Conservation (phyloP, 148 eudicot species). For the Nyssa sinensis region DNA sequence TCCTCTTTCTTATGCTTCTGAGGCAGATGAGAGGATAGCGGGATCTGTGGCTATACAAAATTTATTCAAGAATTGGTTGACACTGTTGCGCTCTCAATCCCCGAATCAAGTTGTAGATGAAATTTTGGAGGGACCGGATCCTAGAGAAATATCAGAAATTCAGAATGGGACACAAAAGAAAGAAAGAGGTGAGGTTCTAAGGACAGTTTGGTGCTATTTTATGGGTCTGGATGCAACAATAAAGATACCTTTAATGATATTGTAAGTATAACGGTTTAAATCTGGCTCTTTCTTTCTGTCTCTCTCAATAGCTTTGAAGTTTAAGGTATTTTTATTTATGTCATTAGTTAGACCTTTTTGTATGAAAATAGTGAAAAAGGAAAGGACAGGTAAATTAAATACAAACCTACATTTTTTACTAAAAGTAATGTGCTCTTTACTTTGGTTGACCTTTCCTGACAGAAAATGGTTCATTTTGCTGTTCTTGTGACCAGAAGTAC, state of each 20-base stretch:
- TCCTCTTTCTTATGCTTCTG: conserved; percentile 40
- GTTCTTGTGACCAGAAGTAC: too few species aligned
- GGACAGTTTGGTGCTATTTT: conserved; percentile 58
- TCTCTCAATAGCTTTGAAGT: too few species aligned
- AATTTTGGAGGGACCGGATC: conserved; percentile 33
- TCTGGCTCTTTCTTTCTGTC: conserved; percentile 16
- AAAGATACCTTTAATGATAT: conserved; percentile 67
- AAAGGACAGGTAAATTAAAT: too few species aligned
- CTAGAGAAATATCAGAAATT: conserved; percentile 28
- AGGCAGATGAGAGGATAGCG: conserved; percentile 32
- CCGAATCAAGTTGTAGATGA: conserved; percentile 36
- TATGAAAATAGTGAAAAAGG: too few species aligned
- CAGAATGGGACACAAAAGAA: conserved; percentile 26
- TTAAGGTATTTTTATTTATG: too few species aligned
- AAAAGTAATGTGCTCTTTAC: too few species aligned
- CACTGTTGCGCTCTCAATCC: conserved; percentile 50
- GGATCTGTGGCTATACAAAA: conserved; percentile 58
- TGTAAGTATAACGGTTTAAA: conserved; percentile 55
- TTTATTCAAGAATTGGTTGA: conserved; percentile 69
- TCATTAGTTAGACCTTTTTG: too few species aligned
- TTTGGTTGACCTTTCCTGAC: too few species aligned
- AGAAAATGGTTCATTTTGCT: too few species aligned
- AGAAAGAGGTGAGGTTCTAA: conserved; percentile 49
- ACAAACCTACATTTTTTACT: too few species aligned
- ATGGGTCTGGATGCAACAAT: conserved; percentile 73